Evolutionary conservation across 345 rosid species (phyloP).

Genomic region (Eucalyptus brandiana): DNA sequence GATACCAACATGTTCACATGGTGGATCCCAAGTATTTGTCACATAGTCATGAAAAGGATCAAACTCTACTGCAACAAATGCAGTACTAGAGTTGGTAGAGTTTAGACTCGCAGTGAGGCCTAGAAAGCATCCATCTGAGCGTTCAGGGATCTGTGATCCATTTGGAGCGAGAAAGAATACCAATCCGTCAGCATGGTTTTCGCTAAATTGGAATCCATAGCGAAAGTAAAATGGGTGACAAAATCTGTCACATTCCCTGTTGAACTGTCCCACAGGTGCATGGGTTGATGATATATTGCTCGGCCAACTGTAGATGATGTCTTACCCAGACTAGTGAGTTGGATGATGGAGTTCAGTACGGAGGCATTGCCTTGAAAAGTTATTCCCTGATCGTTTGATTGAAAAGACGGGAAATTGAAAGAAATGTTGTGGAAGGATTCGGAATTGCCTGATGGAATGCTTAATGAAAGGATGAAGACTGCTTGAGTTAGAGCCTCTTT

Average conservation of each 20-base stretch:
- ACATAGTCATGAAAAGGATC: fast-evolving
- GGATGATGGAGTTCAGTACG: neutral
- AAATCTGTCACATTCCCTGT: conserved; percentile 2
- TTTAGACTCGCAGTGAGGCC: neutral
- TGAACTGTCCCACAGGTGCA: neutral
- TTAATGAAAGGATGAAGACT: neutral
- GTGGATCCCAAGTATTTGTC: neutral
- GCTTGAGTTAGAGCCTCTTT: neutral
- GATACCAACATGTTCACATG: neutral
- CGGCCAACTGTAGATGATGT: neutral
- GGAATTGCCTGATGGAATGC: neutral
- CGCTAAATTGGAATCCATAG: neutral
- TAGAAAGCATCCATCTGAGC: neutral
- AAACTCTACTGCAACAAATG: neutral
- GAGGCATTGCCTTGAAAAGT: neutral
- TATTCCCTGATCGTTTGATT: neutral
- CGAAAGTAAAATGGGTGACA: conserved; percentile 6
- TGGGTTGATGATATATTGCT: neutral
- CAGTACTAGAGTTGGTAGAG: neutral
- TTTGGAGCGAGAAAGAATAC: neutral
- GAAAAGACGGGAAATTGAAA: neutral
- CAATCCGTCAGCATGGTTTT: neutral
- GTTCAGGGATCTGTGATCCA: neutral
- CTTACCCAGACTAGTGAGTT: neutral
- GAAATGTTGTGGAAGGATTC: neutral